Conservation (phyloP, 2,329 filamentous ascomycete genomes). For the Catunica adiposa region DNA sequence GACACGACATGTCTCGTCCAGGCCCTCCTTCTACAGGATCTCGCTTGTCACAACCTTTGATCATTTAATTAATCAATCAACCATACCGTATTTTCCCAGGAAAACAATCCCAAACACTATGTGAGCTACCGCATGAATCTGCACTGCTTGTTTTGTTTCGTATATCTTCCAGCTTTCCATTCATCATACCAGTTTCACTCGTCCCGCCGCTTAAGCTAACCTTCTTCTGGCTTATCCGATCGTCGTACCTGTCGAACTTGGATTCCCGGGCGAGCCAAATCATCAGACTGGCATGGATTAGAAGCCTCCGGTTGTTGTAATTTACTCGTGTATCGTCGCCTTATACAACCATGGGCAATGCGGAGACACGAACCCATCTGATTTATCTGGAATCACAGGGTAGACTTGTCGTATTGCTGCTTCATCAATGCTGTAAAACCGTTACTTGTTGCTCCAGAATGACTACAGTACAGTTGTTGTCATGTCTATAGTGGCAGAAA, state of each 20-base stretch:
- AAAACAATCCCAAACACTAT: not conserved
- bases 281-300: not conserved
- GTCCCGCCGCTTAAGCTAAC: too few relatives aligned
- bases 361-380: not conserved
- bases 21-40: not conserved
- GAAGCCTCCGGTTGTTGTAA: not conserved
- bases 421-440: too few relatives aligned
- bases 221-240: too few relatives aligned
- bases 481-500: too few relatives aligned
- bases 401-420: too few relatives aligned
- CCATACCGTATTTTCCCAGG: too few relatives aligned
- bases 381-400: too few relatives aligned
- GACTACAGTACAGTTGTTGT: too few relatives aligned
- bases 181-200: too few relatives aligned
- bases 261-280: too few relatives aligned
- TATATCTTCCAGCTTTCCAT: not conserved
- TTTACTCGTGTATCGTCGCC: not conserved
- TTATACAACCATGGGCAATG: not conserved
- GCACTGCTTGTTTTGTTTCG: not conserved
- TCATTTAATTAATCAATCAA: not conserved
- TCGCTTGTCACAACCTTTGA: not conserved
- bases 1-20: not conserved
- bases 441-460: too few relatives aligned
- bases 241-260: too few relatives aligned
- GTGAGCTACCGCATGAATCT: not conserved